Percentiles rank a stretch among this genome's conserved stretches.
These are phyloP conservation scores for Arthrobotrys iridis DNA, from an alignment of 2,329 filamentous ascomycete species.

Conservation along the genomic window DNA sequence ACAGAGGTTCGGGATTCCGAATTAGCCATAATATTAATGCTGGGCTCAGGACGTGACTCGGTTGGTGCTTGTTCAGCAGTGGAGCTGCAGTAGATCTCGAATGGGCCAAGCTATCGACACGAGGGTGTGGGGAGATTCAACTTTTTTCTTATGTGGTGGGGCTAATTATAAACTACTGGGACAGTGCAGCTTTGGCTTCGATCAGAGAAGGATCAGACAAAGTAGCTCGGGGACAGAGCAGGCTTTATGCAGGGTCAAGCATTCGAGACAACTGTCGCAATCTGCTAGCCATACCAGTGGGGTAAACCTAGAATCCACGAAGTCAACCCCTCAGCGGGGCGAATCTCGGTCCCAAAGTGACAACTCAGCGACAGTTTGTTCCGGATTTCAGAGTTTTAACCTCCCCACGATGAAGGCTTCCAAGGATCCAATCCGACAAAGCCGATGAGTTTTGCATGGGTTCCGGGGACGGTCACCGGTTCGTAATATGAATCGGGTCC, in stretches of 20 bases:
- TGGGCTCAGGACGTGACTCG: not conserved
- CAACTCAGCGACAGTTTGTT: not conserved
- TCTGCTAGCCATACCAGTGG: not conserved
- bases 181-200: not conserved
- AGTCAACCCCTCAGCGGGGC: constrained; percentile 2
- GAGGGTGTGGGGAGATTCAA: not conserved
- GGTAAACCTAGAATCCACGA: not conserved
- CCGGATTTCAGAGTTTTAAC: not conserved
- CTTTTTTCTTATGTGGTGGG: not conserved
- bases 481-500: not conserved
- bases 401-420: not conserved
- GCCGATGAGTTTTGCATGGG: not conserved
- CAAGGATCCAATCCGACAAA: not conserved
- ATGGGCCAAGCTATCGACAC: constrained; percentile 15
- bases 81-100: not conserved
- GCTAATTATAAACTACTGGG: not conserved
- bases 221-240: not conserved
- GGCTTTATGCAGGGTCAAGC: constrained; percentile 1
- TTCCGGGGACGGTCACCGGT: not conserved
- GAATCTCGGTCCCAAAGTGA: constrained; percentile 15
- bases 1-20: constrained; percentile 40
- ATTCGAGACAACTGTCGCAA: not conserved
- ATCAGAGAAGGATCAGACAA: not conserved
- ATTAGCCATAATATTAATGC: constrained; percentile 14
- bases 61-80: not conserved